Base-by-base conservation (phyloP, 495 filamentous ascomycete genomes). In the Penicillium herquei region DNA sequence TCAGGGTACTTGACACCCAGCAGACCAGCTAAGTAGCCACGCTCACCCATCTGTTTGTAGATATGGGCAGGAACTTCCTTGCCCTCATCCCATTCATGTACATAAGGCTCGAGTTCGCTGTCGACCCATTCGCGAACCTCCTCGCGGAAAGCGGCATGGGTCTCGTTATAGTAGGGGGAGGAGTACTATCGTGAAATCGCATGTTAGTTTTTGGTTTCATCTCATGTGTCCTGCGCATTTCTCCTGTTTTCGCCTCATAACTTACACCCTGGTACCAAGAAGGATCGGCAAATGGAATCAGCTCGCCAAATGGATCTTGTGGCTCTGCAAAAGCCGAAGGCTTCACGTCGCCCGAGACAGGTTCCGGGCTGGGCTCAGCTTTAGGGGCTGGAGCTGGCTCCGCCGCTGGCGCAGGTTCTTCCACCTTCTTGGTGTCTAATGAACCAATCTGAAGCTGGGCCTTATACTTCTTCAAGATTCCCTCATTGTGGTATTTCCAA, bases 401-500 rank as follows among this genome's bases (percentile, higher is more conserved):
- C 8, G 65, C 54, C 1, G 82, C 64, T 2, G 84, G 73, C 10
- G 80, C 76, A 17, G 80, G 73, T 2, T 65, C 69, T 13, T 83
- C 76, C 12, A 74, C 74, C 65, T 88, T 87, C 77, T 98, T 97
- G 66, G 84, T 86, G 68, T 98, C 86, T 60, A 99, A 74, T 1
- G 92, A 96, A 39, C 94, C 94, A 64, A 99, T 81, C 67, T 92
- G 88, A 48, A 99, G 83, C 69, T 90, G 79, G 30, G 82, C 73
- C 76, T 94, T 87, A 81, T 92, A 97, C 71, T 98, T 98, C 78
- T 97, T 98, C 62, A 98, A 81, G 59, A 98, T 91, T 51, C 87
- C 83, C 62, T 88, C 84, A 64, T 96, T 98, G 80, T 98, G 94
- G 71, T 98, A 98, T 75, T 98, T 99, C 94, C 94, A 99, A 79